Conservation (phyloP, 2,329 filamentous ascomycete species). For the Talaromyces pinophilus region DNA sequence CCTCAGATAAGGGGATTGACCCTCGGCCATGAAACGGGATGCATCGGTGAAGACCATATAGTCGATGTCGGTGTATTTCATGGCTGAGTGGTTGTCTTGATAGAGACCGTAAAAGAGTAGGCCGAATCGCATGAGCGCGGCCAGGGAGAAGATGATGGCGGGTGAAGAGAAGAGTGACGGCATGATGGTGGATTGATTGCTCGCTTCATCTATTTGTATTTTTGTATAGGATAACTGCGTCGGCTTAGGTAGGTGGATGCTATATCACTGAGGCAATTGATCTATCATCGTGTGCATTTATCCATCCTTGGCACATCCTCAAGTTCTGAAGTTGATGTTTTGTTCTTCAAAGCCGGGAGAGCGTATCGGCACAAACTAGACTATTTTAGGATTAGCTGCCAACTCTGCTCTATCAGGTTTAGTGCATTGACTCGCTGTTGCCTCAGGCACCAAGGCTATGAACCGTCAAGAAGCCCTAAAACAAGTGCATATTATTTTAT, state of each 20-base stretch:
- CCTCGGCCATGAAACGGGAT: slow-evolving; percentile 70
- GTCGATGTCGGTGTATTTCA: slow-evolving; percentile 99
- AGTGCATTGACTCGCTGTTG: background rate
- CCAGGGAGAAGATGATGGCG: slow-evolving; percentile 37
- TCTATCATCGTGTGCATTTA: background rate
- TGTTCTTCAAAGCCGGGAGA: background rate
- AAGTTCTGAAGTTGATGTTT: background rate
- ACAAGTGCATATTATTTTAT: too few relatives aligned
- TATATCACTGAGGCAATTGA: too few relatives aligned
- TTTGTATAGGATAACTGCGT: background rate
- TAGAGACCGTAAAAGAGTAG: slow-evolving; percentile 87
- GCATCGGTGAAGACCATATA: slow-evolving; percentile 98
- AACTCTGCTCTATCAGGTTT: background rate
- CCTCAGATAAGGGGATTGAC: slow-evolving; percentile 75
- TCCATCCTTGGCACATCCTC: background rate
- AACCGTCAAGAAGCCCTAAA: background rate
- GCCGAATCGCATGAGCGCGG: slow-evolving; percentile 64
- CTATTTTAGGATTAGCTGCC: background rate
- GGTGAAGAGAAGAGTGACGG: slow-evolving; percentile 28
- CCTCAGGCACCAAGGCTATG: background rate
- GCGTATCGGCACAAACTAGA: background rate
- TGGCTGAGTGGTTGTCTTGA: slow-evolving; percentile 85
- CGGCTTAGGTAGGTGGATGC: background rate
- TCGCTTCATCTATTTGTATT: background rate
- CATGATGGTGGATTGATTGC: slow-evolving; percentile 2